Percentiles rank a stretch among this genome's conserved stretches.
Conservation (phyloP, 73 alveolate genomes). For the Symbiodinium natans region DNA sequence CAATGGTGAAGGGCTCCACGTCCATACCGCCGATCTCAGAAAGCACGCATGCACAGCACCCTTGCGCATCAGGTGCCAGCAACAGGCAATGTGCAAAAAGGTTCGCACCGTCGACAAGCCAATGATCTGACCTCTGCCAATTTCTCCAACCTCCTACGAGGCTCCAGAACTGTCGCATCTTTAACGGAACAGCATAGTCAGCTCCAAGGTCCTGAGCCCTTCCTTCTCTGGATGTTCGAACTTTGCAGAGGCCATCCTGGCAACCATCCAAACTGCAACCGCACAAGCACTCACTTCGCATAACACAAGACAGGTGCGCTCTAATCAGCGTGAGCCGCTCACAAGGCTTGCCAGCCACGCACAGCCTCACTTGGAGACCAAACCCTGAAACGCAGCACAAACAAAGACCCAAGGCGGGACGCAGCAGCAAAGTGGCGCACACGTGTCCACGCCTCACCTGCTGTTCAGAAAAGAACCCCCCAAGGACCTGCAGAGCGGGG, state of each 20-base stretch:
- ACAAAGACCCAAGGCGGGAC: neutral
- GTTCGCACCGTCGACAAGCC: neutral
- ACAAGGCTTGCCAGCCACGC: constrained; percentile 14
- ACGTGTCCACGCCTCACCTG: constrained; percentile 42
- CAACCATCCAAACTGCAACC: neutral
- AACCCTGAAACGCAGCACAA: neutral
- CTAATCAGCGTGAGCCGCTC: constrained; percentile 22
- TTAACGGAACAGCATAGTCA: no score
- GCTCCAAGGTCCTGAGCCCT: neutral
- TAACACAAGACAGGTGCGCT: neutral
- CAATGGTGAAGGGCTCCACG: constrained; percentile 15
- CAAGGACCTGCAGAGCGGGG: neutral
- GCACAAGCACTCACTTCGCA: no score
- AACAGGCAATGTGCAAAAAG: neutral
- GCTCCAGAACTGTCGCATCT: no score
- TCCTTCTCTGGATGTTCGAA: neutral
- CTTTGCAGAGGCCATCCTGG: constrained; percentile 44
- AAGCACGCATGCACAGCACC: neutral
- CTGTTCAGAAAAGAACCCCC: constrained; percentile 26
- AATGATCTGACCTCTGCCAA: constrained; percentile 13
- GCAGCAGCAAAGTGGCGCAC: neutral
- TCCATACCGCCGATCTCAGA: constrained; percentile 2
- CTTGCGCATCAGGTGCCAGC: neutral
- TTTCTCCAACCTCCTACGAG: constrained; percentile 12
- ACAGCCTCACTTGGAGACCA: neutral